A percentile compares a stretch with the other conserved stretches of the same genome.
phyloP scores from a whole-genome alignment of 2,329 filamentous ascomycete species.

The Cladophialophora chaetospira region DNA sequence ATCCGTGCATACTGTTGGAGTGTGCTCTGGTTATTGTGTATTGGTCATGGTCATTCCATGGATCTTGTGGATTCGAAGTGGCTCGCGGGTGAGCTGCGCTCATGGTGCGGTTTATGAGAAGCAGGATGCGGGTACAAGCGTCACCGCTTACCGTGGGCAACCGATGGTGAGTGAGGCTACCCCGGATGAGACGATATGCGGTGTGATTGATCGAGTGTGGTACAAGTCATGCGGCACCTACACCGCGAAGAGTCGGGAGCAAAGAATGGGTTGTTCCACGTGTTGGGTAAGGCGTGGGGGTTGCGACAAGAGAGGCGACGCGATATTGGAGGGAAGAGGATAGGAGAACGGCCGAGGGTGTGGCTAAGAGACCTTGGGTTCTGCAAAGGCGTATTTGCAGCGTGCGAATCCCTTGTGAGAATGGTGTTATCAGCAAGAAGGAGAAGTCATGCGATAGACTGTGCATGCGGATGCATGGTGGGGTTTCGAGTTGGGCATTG shows the following conservation, averaged over 20 bases:
- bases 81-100: conserved; percentile 21
- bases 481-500: not conserved
- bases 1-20: conserved; percentile 21
- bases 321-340: not conserved
- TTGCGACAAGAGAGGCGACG: not conserved
- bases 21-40: conserved; percentile 19
- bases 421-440: conserved; percentile 5
- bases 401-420: not conserved
- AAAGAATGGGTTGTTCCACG: conserved; percentile 19
- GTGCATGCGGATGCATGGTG: not conserved
- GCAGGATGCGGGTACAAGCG: not conserved
- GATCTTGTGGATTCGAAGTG: conserved; percentile 12
- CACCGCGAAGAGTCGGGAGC: conserved; percentile 19
- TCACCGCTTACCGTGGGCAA: not conserved
- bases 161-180: conserved; percentile 17
- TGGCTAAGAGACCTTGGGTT: not conserved
- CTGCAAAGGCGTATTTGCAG: not conserved
- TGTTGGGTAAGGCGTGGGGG: conserved; percentile 13
- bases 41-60: conserved; percentile 24
- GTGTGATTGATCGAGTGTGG: conserved; percentile 16
- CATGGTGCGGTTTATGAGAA: conserved; percentile 6
- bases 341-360: no score
- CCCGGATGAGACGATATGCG: conserved; percentile 13
- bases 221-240: conserved; percentile 29
- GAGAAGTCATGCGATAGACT: conserved; percentile 4